A percentile compares a stretch with the other conserved stretches of the same genome.
phyloP scores from a whole-genome alignment of 495 filamentous ascomycete species.

The Acidiella bohemica region DNA sequence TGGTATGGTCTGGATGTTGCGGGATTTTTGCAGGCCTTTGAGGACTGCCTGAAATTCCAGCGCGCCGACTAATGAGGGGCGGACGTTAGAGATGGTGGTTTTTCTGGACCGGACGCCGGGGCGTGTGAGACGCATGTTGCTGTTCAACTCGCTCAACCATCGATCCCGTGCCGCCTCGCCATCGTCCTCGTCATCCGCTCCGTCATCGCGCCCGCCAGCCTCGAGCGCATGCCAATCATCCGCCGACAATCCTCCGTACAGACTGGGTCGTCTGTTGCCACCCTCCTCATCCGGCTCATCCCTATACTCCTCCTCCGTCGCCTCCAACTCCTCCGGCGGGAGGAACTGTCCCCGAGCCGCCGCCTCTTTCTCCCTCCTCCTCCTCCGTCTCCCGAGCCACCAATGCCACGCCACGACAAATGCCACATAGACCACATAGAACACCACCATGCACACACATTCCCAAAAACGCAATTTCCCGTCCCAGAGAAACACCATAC shows the following conservation, averaged over 20 bases:
- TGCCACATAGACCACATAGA: conserved; percentile 82
- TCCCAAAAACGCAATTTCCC: conserved; percentile 80
- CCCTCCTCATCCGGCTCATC: conserved; percentile 55
- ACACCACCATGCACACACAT: conserved; percentile 74
- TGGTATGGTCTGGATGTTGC: conserved; percentile 53
- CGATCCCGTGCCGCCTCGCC: conserved; percentile 60
- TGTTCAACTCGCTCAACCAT: conserved; percentile 70
- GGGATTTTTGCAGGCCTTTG: conserved; percentile 62
- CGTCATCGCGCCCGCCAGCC: conserved; percentile 17
- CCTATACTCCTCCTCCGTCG: conserved; percentile 50
- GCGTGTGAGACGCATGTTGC: conserved; percentile 80
- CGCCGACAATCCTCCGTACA: conserved; percentile 36
- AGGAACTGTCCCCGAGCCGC: conserved; percentile 62
- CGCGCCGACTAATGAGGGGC: conserved; percentile 84
- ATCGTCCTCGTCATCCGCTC: conserved; percentile 38
- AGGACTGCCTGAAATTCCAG: conserved; percentile 88
- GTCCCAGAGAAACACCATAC: conserved; percentile 76
- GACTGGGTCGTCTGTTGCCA: conserved; percentile 37
- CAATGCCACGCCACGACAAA: conserved; percentile 91
- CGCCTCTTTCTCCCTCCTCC: conserved; percentile 46
- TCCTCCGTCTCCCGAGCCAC: conserved; percentile 49
- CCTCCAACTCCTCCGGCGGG: conserved; percentile 52
- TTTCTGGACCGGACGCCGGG: conserved; percentile 47
- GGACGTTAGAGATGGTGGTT: conserved; percentile 67
- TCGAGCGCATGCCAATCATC: conserved; percentile 68